A percentile compares a stretch with the other conserved stretches of the same genome.
Conservation (phyloP, 495 filamentous ascomycete species). For the Zalerion maritima region DNA sequence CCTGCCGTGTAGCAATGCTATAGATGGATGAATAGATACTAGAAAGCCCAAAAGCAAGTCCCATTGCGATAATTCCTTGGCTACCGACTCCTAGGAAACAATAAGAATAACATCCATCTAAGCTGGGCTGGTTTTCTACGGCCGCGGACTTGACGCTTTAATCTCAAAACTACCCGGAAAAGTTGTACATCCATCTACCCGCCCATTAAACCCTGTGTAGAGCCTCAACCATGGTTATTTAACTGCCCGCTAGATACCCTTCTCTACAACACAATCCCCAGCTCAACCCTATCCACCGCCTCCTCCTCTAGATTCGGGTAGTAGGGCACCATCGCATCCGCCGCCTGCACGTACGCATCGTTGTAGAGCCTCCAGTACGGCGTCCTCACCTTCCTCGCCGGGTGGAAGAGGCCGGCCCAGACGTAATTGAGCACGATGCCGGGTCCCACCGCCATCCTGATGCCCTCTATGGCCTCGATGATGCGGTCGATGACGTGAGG, state of each 20-base stretch:
- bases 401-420: slow-evolving; percentile 95
- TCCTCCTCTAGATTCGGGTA: slow-evolving; percentile 77
- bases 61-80: too few species aligned
- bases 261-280: slow-evolving; percentile 68
- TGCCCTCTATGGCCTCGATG: slow-evolving; percentile 92
- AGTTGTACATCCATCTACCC: slow-evolving; percentile 4
- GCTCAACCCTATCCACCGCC: slow-evolving; percentile 55
- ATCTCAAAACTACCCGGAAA: too few species aligned
- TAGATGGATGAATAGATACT: too few species aligned
- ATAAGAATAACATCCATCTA: too few species aligned
- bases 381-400: slow-evolving; percentile 78
- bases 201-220: not conserved
- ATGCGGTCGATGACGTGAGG: slow-evolving; percentile 98
- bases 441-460: slow-evolving; percentile 83
- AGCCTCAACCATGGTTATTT: too few species aligned
- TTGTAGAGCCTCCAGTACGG: slow-evolving; percentile 97
- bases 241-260: too few species aligned
- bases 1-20: too few species aligned
- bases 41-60: too few species aligned
- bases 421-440: slow-evolving; percentile 92
- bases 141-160: too few species aligned
- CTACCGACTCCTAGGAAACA: too few species aligned
- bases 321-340: slow-evolving; percentile 91
- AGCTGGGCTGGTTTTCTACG: too few species aligned
- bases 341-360: slow-evolving; percentile 85